A percentile compares a stretch with the other conserved stretches of the same genome.
These are phyloP conservation scores for Lentinus brumalis DNA, from an alignment of 768 basidiomycete genomes.

Conservation along the genomic window DNA sequence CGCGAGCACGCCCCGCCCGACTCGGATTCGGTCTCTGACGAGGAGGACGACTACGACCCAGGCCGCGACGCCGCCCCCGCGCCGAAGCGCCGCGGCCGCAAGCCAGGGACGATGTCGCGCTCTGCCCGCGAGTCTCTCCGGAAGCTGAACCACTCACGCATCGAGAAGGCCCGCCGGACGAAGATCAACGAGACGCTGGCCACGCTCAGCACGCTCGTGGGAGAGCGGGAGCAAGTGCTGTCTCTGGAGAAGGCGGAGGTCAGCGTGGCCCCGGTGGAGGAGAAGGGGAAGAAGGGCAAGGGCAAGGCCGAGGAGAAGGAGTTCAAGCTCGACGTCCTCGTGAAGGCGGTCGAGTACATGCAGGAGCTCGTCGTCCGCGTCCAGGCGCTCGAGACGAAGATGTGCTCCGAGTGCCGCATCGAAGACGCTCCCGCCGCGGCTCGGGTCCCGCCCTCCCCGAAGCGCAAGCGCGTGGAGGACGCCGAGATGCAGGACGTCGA, in stretches of 20 bases:
- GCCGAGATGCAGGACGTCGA: background rate
- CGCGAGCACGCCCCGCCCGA: constrained; percentile 25
- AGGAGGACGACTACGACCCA: constrained; percentile 36
- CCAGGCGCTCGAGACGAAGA: constrained; percentile 34
- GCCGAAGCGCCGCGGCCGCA: constrained; percentile 68
- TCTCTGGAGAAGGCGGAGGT: constrained; percentile 30
- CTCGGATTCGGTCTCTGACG: constrained; percentile 26
- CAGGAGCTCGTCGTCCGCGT: constrained; percentile 67
- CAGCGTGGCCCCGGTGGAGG: constrained; percentile 26
- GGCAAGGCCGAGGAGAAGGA: constrained; percentile 78
- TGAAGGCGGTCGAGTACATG: constrained; percentile 79
- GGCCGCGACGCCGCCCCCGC: constrained; percentile 26
- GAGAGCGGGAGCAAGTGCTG: constrained; percentile 35
- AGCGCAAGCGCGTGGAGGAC: constrained; percentile 27
- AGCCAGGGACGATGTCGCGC: constrained; percentile 72
- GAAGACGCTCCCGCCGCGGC: background rate
- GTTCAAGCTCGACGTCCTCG: constrained; percentile 90
- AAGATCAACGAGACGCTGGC: constrained; percentile 94
- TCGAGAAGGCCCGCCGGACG: constrained; percentile 90
- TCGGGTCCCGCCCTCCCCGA: background rate
- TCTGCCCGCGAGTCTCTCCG: constrained; percentile 83
- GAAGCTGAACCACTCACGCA: constrained; percentile 92
- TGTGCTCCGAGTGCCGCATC: constrained; percentile 11
- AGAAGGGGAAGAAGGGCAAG: constrained; percentile 59
- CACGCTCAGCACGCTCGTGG: constrained; percentile 73